Evolutionary conservation across 1,139 yeast species (phyloP), one percentile per base, ranked within the genome.

Genomic region (Suhomyces panamericanus): DNA sequence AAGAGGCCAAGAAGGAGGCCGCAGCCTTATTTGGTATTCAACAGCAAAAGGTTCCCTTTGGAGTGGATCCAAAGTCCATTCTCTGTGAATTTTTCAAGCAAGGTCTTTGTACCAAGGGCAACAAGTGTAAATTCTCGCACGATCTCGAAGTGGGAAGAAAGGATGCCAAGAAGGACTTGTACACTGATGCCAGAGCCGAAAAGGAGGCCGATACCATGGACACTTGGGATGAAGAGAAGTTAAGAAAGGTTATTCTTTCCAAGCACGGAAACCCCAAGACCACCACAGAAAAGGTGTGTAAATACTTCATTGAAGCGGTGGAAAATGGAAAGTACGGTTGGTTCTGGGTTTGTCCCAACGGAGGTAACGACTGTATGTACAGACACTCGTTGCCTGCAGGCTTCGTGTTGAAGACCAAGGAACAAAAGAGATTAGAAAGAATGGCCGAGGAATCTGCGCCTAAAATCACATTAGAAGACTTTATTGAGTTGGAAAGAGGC

Each of bases 311-410:
- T 57, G 96, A 90, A 49, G 99, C 99, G 0, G 98, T 95, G 49
- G 99, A 95, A 63, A 90, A 90, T 61, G 95, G 95, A 47, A 91
- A 93, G 64, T 93, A 95, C 63, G 99, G 99, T 58, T 93, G 99
- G 99, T 91, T 93, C 69, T 93, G 99, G 99, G 79, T 80, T 28
- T 93, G 99, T 73, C 99, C 99, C 31, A 88, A 88, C 57, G 93
- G 93, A 34, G 97, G 96, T 52, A 83, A 85, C 55, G 85, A 81
- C 46, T 95, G 99, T 80, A 93, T 86, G 74, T 95, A 95, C 73
- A 83, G 80, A 66, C 99, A 95, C 68, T 86, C 98, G n/a, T 77
- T 95, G 58, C 99, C 99, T 35, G 90, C 95, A 38, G 99, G 99
- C 1, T 95, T 90, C 66, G 95, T 89, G 44, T 80, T 95, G 69